Evolutionary conservation across 1,284 basidiomycete genomes (phyloP).

Genomic region (Cronartium quercuum): DNA sequence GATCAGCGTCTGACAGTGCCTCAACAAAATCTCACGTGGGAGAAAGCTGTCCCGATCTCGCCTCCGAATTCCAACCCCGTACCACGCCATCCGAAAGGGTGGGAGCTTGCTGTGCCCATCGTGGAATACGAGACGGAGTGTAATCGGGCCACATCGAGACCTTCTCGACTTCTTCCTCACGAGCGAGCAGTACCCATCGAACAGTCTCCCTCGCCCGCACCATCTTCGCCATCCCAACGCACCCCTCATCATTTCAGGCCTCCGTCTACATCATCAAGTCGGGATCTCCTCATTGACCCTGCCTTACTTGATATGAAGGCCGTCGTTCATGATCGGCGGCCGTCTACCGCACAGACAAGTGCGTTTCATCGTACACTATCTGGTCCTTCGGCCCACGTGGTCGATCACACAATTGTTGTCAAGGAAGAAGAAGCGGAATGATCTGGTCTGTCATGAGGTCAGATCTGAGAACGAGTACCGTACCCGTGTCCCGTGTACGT

Average conservation of each 20-base stretch:
- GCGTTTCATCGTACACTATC: too few relatives aligned
- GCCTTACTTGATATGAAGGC: neutral
- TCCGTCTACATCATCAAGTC: neutral
- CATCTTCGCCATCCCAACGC: neutral
- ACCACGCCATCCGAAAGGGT: neutral
- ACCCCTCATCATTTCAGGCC: neutral
- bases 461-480: neutral
- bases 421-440: constrained; percentile 24
- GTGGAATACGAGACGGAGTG: constrained; percentile 1
- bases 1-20: too few relatives aligned
- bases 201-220: neutral
- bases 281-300: neutral
- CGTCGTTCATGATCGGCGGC: too few relatives aligned
- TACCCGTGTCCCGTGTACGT: too few relatives aligned
- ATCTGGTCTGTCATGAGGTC: neutral
- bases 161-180: neutral
- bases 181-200: constrained; percentile 28
- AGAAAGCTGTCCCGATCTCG: constrained; percentile 26
- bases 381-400: neutral
- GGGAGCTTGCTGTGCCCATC: constrained; percentile 27
- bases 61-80: neutral
- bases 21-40: too few relatives aligned
- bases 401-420: neutral
- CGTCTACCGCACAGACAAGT: too few relatives aligned
- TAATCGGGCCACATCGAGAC: neutral